A percentile compares a stretch with the other conserved stretches of the same genome.
These are phyloP conservation scores for Nymphaea colorata DNA, from an alignment of 164 flowering plant species.

Conservation along the genomic window DNA sequence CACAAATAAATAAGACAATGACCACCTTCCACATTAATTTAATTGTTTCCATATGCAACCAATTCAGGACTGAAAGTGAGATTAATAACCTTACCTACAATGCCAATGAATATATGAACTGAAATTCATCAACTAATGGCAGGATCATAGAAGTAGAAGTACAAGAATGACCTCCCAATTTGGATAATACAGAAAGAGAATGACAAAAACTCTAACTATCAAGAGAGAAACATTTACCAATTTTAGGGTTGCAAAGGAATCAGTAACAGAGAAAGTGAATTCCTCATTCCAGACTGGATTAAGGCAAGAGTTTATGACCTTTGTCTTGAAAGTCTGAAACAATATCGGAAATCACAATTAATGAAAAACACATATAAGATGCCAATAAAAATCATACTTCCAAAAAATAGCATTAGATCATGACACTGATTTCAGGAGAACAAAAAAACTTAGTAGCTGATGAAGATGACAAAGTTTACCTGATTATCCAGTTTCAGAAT, in stretches of 20 bases:
- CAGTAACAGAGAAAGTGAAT: slow-evolving; percentile 42
- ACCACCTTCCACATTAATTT: too few species aligned
- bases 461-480: slow-evolving; percentile 18
- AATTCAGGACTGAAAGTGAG: too few species aligned
- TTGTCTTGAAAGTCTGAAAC: slow-evolving; percentile 65
- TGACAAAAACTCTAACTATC: neutral
- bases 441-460: too few species aligned
- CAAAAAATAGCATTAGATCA: too few species aligned
- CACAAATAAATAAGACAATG: too few species aligned
- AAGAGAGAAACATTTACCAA: slow-evolving; percentile 29
- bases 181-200: neutral
- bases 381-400: too few species aligned
- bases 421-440: neutral
- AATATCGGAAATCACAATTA: neutral
- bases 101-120: neutral
- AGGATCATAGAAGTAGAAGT: neutral
- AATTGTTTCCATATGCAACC: too few species aligned
- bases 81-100: neutral
- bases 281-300: slow-evolving; percentile 91
- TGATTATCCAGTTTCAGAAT: slow-evolving; percentile 64
- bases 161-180: neutral
- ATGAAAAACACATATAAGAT: too few species aligned
- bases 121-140: neutral
- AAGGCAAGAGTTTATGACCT: slow-evolving; percentile 38
- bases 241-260: slow-evolving; percentile 38